A percentile compares a stretch with the other conserved stretches of the same genome.
Evolutionary conservation across 2,329 filamentous ascomycete genomes (phyloP).

Genomic region (Aspergillus sp.): DNA sequence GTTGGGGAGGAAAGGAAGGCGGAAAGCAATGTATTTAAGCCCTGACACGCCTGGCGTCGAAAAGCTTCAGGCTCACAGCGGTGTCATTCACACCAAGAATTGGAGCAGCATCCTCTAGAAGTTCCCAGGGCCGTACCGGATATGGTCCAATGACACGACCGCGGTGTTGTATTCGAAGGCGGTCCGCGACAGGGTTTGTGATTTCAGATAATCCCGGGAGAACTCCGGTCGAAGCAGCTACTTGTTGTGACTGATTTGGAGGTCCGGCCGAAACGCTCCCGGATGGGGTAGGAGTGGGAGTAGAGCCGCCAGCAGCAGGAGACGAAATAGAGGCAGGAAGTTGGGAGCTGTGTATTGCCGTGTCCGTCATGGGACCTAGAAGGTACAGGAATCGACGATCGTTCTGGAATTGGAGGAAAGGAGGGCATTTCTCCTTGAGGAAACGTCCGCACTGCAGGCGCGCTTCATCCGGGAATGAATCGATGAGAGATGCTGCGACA

Average conservation of each 20-base stretch:
- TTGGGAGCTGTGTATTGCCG: conserved; percentile 16
- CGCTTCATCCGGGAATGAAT: conserved; percentile 45
- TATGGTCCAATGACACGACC: conserved; percentile 37
- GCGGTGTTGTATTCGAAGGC: conserved; percentile 39
- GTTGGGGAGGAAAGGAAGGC: neutral
- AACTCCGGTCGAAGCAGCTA: conserved; percentile 8
- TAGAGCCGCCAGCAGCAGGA: conserved; percentile 32
- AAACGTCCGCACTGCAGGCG: conserved; percentile 44
- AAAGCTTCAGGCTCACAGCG: conserved; percentile 43
- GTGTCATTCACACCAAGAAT: conserved; percentile 47
- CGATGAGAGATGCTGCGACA: conserved; percentile 45
- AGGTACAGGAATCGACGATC: conserved; percentile 43
- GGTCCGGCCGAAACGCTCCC: conserved; percentile 21
- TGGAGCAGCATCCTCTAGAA: conserved; percentile 47
- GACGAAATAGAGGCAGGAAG: conserved; percentile 32
- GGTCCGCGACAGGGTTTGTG: conserved; percentile 26
- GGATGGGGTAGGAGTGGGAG: conserved; percentile 28
- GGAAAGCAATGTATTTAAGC: conserved; percentile 9
- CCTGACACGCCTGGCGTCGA: conserved; percentile 40
- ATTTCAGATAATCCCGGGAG: conserved; percentile 25
- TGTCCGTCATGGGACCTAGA: conserved; percentile 39
- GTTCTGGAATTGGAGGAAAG: conserved; percentile 38
- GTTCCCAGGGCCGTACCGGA: conserved; percentile 44
- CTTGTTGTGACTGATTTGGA: conserved; percentile 19
- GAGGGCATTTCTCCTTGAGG: conserved; percentile 43